Evolutionary conservation across 768 basidiomycete genomes (phyloP).

Genomic region (Fomitopsis pulvina): DNA sequence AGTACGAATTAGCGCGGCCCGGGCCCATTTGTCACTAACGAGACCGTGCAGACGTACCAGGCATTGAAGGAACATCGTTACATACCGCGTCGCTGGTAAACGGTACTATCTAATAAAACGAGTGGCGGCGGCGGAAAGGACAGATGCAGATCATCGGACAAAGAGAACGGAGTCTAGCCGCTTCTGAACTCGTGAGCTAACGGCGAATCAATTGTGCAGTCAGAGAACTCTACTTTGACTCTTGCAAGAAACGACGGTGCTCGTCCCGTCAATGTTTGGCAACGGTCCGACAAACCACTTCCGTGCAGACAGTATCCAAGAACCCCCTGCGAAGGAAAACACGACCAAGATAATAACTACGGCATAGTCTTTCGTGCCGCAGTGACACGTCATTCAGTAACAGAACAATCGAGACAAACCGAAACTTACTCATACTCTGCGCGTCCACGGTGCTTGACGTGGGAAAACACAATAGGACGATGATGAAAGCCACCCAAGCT

Average conservation of each 20-base stretch:
- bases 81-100: too few relatives aligned
- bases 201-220: neutral
- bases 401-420: neutral
- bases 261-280: constrained; percentile 25
- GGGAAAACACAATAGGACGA: constrained; percentile 14
- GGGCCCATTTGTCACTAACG: too few relatives aligned
- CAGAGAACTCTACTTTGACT: neutral
- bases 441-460: constrained; percentile 32
- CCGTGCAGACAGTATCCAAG: constrained; percentile 58
- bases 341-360: constrained; percentile 58
- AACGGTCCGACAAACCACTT: constrained; percentile 69
- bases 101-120: too few relatives aligned
- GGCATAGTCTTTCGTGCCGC: constrained; percentile 46
- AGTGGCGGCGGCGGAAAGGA: too few relatives aligned
- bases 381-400: neutral
- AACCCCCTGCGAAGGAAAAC: constrained; percentile 56
- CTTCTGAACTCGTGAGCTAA: too few relatives aligned
- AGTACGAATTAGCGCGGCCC: too few relatives aligned
- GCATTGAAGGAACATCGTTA: too few relatives aligned
- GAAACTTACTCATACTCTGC: constrained; percentile 46
- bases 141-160: too few relatives aligned
- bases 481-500: constrained; percentile 17
- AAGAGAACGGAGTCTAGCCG: too few relatives aligned
- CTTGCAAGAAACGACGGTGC: neutral
- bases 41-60: too few relatives aligned